Percentiles rank a stretch among this genome's conserved stretches.
Evolutionary conservation across 2,329 filamentous ascomycete species (phyloP).

Genomic region (Trichoderma brevicompactum): DNA sequence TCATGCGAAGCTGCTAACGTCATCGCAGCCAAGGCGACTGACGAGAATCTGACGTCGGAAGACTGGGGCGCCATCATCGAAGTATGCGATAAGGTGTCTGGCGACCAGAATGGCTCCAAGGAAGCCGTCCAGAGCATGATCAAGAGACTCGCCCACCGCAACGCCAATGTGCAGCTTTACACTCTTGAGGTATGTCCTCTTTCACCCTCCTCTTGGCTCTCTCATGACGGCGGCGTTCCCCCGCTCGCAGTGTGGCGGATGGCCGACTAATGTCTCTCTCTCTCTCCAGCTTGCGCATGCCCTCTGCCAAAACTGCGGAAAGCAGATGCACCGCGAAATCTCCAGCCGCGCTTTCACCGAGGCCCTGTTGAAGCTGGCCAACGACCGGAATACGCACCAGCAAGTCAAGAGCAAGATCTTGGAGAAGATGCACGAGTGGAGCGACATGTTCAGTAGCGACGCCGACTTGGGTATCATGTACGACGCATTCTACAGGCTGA

Average conservation of each 20-base stretch:
- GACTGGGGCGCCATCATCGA: conserved; percentile 69
- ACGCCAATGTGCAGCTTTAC: conserved; percentile 95
- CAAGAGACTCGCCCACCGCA: conserved; percentile 87
- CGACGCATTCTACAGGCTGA: conserved; percentile 87
- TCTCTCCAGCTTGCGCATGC: conserved; percentile 77
- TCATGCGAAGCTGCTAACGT: conserved; percentile 29
- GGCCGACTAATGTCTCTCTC: background rate
- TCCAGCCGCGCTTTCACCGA: conserved; percentile 94
- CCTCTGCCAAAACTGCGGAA: conserved; percentile 88
- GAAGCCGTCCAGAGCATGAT: conserved; percentile 89
- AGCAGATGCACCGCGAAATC: conserved; percentile 84
- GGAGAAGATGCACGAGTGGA: conserved; percentile 95
- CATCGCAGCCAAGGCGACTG: conserved; percentile 72
- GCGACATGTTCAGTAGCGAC: conserved; percentile 88
- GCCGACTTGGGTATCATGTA: conserved; percentile 97
- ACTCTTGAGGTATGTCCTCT: conserved; percentile 73
- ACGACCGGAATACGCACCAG: conserved; percentile 92
- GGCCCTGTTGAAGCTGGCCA: conserved; percentile 84
- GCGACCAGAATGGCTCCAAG: conserved; percentile 67
- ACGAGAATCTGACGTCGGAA: conserved; percentile 93
- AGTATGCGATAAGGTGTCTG: conserved; percentile 63
- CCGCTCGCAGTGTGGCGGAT: conserved; percentile 1
- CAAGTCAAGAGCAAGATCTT: conserved; percentile 97
- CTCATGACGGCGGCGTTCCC: conserved; percentile 9
- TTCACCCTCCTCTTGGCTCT: conserved; percentile 11